phyloP scores from a whole-genome alignment of 257 asterid species.

The Lycium ferocissimum region DNA sequence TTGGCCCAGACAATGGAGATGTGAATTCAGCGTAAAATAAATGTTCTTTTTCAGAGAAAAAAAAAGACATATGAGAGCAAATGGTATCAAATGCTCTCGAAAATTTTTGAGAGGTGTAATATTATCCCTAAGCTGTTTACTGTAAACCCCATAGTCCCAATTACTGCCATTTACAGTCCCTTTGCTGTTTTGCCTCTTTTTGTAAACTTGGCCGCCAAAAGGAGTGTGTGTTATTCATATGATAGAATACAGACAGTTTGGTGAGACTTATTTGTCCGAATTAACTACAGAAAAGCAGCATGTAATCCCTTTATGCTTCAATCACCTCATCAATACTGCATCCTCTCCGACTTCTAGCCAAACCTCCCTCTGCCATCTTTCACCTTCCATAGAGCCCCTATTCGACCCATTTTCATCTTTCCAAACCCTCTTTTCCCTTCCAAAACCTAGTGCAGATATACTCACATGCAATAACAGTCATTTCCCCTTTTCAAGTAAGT shows the following conservation, averaged over 20 bases:
- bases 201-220: background rate
- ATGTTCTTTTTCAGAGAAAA: background rate
- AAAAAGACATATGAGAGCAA: background rate
- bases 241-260: background rate
- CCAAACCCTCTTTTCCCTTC: background rate
- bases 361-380: background rate
- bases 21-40: background rate
- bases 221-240: no score
- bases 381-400: slow-evolving; percentile 9
- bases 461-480: background rate
- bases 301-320: background rate
- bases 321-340: background rate
- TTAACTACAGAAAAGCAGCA: background rate
- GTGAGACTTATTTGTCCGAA: background rate
- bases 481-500: background rate
- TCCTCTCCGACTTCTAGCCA: background rate
- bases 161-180: background rate
- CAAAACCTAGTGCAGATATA: background rate
- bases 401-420: background rate
- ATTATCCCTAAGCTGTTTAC: background rate
- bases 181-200: background rate
- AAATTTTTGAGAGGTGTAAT: background rate
- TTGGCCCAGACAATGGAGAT: background rate
- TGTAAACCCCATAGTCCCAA: background rate
- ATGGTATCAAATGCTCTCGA: background rate